phyloP scores from a whole-genome alignment of 805 yeast genomes.

The Hanseniaspora nectarophila region DNA sequence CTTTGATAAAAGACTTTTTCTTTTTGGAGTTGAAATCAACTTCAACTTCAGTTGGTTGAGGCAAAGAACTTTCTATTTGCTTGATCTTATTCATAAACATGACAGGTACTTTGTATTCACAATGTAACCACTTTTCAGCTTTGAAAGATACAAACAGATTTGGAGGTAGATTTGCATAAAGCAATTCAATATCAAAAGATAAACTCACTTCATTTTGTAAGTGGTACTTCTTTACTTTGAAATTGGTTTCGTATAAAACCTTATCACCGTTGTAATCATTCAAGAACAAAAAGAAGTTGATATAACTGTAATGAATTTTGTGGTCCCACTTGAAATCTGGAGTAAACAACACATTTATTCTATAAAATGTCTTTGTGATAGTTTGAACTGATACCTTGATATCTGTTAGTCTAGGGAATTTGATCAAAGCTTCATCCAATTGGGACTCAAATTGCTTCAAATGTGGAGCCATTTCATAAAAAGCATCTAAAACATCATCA shows the following conservation, averaged over 20 bases:
- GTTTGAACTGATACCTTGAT: constrained; percentile 61
- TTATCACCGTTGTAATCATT: constrained; percentile 78
- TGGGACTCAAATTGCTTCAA: background rate
- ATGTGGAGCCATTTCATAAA: constrained; percentile 1
- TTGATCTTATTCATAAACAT: constrained; percentile 30
- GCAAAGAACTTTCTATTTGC: constrained; percentile 47
- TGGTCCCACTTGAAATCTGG: constrained; percentile 77
- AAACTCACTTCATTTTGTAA: constrained; percentile 44
- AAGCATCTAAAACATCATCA: background rate
- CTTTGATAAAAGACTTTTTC: constrained; percentile 22
- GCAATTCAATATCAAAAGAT: constrained; percentile 44
- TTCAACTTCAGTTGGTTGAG: constrained; percentile 49
- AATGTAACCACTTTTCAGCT: constrained; percentile 79
- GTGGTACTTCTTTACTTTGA: constrained; percentile 40
- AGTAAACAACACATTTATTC: constrained; percentile 50
- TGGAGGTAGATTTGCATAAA: constrained; percentile 41
- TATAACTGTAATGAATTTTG: constrained; percentile 48
- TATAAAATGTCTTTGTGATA: constrained; percentile 53
- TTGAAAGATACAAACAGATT: constrained; percentile 58
- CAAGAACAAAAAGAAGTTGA: constrained; percentile 56
- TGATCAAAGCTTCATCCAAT: constrained; percentile 47
- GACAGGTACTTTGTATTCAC: constrained; percentile 52
- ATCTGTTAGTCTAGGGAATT: constrained; percentile 55
- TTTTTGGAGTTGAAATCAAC: constrained; percentile 22
- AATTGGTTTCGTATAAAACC: constrained; percentile 46